Percentiles rank a stretch among this genome's conserved stretches.
Evolutionary conservation across 2,329 filamentous ascomycete genomes (phyloP).

Genomic region (Penicillium sp.): DNA sequence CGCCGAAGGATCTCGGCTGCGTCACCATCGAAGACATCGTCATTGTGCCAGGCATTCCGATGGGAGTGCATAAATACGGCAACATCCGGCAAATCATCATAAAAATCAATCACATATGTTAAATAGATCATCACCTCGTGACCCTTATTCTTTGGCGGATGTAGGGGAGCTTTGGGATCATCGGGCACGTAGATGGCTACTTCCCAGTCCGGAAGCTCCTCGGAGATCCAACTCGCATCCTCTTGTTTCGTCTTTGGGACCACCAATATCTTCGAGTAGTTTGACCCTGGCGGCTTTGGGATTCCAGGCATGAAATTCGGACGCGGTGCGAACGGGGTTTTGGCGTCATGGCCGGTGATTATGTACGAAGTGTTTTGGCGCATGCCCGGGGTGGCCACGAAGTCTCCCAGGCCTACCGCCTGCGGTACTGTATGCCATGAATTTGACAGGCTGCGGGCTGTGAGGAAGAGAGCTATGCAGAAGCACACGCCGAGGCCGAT

Average conservation of each 20-base stretch:
- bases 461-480: constrained; percentile 27
- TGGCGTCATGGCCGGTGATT: constrained; percentile 11
- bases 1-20: constrained; percentile 47
- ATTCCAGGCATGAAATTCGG: constrained; percentile 32
- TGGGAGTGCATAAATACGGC: constrained; percentile 57
- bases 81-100: constrained; percentile 54
- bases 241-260: constrained; percentile 50
- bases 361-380: constrained; percentile 15
- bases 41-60: constrained; percentile 55
- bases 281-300: constrained; percentile 43
- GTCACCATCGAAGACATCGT: constrained; percentile 48
- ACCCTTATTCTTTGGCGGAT: constrained; percentile 55
- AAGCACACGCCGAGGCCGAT: constrained; percentile 32
- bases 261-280: constrained; percentile 52
- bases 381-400: constrained; percentile 15
- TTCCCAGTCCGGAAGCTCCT: constrained; percentile 46
- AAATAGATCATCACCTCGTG: constrained; percentile 59
- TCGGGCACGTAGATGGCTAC: constrained; percentile 50
- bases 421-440: constrained; percentile 35
- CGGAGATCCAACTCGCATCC: constrained; percentile 51
- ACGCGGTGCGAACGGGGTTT: constrained; percentile 26
- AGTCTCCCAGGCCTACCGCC: constrained; percentile 36
- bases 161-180: constrained; percentile 46
- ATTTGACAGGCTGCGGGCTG: constrained; percentile 26
- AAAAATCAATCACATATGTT: constrained; percentile 58